Conservation (phyloP, 1,139 yeast genomes). For the Arxiozyma telluris region DNA sequence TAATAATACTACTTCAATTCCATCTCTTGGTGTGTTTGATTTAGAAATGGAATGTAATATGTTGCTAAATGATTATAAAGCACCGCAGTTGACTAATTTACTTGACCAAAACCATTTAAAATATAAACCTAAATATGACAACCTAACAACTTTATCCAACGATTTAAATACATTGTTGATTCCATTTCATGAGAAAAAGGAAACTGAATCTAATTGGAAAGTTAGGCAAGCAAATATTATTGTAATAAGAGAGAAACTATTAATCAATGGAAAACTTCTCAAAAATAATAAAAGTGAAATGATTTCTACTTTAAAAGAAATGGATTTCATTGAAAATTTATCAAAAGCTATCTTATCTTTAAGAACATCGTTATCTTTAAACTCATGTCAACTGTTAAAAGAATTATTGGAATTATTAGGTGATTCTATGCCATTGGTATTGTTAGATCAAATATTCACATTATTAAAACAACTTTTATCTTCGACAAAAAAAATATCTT, state of each 20-base stretch:
- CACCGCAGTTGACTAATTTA: constrained; percentile 8
- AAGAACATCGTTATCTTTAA: constrained; percentile 71
- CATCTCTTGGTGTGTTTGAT: constrained; percentile 7
- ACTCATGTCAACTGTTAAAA: constrained; percentile 72
- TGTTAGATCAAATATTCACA: constrained; percentile 54
- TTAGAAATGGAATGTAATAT: constrained; percentile 8
- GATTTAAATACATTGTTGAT: constrained; percentile 34
- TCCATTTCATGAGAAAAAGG: constrained; percentile 58
- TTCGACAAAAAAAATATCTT: constrained; percentile 72
- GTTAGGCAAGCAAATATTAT: constrained; percentile 55
- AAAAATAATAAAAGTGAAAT: constrained; percentile 38
- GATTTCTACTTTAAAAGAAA: constrained; percentile 26
- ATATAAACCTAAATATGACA: constrained; percentile 16
- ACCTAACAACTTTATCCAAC: constrained; percentile 32
- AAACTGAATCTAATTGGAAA: constrained; percentile 85
- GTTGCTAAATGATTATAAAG: constrained; percentile 10
- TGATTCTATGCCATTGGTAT: constrained; percentile 41
- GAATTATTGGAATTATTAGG: constrained; percentile 52
- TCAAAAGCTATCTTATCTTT: constrained; percentile 62
- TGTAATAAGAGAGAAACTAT: constrained; percentile 40
- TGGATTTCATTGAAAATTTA: constrained; percentile 48
- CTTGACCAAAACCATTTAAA: constrained; percentile 4
- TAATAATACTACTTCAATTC: neutral
- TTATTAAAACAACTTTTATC: constrained; percentile 56
- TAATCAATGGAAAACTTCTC: constrained; percentile 51